phyloP scores from a whole-genome alignment of 352 stramenopile species.

The Aphanomyces astaci region DNA sequence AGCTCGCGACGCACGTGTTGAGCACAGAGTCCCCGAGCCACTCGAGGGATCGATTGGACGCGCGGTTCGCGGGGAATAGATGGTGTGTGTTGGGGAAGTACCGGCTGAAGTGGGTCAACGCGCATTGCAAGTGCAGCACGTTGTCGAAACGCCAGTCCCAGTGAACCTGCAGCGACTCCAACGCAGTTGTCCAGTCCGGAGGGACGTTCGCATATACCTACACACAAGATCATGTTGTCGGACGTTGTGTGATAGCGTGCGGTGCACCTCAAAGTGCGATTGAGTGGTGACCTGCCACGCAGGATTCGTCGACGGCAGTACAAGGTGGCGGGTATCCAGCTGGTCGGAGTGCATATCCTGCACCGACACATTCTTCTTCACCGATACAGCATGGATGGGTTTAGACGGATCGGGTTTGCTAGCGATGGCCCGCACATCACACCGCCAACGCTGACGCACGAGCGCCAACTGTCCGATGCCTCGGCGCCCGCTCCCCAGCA shows the following conservation, averaged over 20 bases:
- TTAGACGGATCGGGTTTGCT: not conserved
- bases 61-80: constrained; percentile 40
- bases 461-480: not conserved
- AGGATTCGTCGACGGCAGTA: constrained; percentile 29
- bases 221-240: too few relatives aligned
- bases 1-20: constrained; percentile 45
- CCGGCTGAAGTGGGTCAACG: constrained; percentile 65
- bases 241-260: too few relatives aligned
- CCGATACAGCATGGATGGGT: not conserved
- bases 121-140: constrained; percentile 47
- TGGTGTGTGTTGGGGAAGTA: constrained; percentile 39
- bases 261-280: constrained; percentile 38
- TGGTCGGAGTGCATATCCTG: constrained; percentile 27
- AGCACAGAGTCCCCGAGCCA: constrained; percentile 76
- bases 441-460: not conserved
- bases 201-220: constrained; percentile 37
- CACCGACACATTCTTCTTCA: not conserved
- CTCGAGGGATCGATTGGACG: constrained; percentile 77
- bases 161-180: constrained; percentile 44
- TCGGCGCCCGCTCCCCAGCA: not conserved
- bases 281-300: constrained; percentile 47
- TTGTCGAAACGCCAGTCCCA: constrained; percentile 60
- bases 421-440: not conserved
- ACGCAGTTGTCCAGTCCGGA: constrained; percentile 37
- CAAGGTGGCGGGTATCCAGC: constrained; percentile 24